Conservation (phyloP, 352 stramenopile species). For the Globisporangium megalacanthum region DNA sequence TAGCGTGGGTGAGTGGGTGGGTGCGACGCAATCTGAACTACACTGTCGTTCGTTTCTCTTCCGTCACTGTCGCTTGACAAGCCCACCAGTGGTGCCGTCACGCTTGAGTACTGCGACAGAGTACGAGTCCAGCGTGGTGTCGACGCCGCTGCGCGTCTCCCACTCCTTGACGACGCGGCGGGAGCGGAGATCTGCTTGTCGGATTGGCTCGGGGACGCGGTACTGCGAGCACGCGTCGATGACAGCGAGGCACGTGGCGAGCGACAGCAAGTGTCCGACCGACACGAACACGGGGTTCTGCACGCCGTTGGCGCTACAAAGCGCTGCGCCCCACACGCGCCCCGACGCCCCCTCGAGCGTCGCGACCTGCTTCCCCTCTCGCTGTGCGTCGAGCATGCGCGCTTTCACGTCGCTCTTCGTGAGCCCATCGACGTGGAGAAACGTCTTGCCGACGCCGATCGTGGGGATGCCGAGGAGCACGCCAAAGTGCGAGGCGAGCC, state of each 20-base stretch:
- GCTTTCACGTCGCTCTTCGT: constrained; percentile 62
- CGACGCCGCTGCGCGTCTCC: constrained; percentile 39
- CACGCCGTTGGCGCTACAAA: constrained; percentile 50
- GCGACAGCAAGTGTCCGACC: constrained; percentile 60
- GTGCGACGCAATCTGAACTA: no score
- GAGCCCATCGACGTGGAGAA: constrained; percentile 86
- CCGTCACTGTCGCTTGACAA: constrained; percentile 4
- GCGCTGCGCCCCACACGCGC: constrained; percentile 68
- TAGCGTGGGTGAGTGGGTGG: constrained; percentile 10
- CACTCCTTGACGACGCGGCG: constrained; percentile 66
- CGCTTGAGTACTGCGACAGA: neutral
- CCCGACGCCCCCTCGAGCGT: constrained; percentile 55
- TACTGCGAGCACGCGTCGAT: constrained; percentile 51
- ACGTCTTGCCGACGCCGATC: constrained; percentile 89
- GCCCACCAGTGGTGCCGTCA: neutral
- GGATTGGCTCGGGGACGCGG: constrained; percentile 80
- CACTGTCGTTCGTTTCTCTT: neutral
- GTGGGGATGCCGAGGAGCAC: constrained; percentile 87
- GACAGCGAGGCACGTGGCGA: constrained; percentile 57
- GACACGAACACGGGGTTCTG: constrained; percentile 87
- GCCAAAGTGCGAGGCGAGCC: constrained; percentile 91
- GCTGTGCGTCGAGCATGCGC: constrained; percentile 39
- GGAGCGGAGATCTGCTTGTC: constrained; percentile 79
- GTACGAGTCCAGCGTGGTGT: constrained; percentile 50
- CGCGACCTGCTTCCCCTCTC: constrained; percentile 24